Evolutionary conservation across 2,329 filamentous ascomycete genomes (phyloP).

Genomic region (Mycosphaerelloides madeirae): DNA sequence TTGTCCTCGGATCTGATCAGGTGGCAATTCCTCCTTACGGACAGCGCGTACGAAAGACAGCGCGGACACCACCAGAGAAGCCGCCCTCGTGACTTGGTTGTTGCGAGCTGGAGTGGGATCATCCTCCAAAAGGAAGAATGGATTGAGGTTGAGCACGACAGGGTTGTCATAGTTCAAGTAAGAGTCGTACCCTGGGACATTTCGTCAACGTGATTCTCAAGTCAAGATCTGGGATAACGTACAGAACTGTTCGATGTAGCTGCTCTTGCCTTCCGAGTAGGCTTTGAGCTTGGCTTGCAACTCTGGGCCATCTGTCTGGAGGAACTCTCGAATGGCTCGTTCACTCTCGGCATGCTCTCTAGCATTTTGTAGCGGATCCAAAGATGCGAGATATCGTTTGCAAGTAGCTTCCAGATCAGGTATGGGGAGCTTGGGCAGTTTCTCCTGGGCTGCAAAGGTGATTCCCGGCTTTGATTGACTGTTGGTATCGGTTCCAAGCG

Average conservation of each 20-base stretch:
- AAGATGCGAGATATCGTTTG: conserved; percentile 70
- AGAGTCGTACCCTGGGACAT: conserved; percentile 81
- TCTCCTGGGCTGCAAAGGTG: conserved; percentile 85
- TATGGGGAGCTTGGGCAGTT: conserved; percentile 85
- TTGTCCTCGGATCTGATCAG: conserved; percentile 76
- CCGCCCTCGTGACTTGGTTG: conserved; percentile 91
- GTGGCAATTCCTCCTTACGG: conserved; percentile 83
- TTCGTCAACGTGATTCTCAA: conserved; percentile 1
- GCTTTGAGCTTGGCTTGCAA: conserved; percentile 84
- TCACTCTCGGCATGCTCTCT: conserved; percentile 81
- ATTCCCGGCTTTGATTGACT: conserved; percentile 63
- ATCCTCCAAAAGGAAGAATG: conserved; percentile 95
- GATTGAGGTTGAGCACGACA: conserved; percentile 94
- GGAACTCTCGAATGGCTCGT: conserved; percentile 75
- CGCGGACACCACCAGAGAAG: conserved; percentile 84
- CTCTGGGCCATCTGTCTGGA: conserved; percentile 73
- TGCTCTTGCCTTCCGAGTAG: conserved; percentile 85
- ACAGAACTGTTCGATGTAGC: conserved; percentile 99
- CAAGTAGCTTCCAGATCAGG: conserved; percentile 77
- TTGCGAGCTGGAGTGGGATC: conserved; percentile 94
- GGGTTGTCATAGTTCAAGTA: conserved; percentile 98
- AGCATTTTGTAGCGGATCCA: conserved; percentile 73
- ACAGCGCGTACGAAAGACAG: conserved; percentile 91
- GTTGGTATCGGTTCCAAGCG: conserved; percentile 46
- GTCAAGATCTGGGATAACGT: conserved; percentile 38